Base-by-base conservation (phyloP, 2,329 filamentous ascomycete species). In the Ophiostoma montium region DNA sequence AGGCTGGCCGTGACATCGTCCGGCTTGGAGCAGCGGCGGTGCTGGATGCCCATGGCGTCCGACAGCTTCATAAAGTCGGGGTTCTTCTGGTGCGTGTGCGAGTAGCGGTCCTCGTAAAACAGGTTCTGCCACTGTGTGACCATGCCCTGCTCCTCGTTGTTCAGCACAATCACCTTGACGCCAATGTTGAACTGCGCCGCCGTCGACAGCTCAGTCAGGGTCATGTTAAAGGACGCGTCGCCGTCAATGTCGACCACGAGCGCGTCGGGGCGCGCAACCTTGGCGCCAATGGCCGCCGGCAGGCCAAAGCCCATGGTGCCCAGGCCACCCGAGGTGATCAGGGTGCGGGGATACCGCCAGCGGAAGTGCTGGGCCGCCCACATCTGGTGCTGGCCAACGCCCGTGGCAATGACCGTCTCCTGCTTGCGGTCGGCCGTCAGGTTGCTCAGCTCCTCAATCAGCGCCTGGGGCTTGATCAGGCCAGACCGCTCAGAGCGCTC, bases 221-320 rank as follows among this genome's bases (percentile, higher is more conserved):
- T 96, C 92, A 98, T 96, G 74, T 87, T 86, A 72, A 98, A 96
- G 3, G 89, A 95, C n/a, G 90, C 92, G 64, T 96, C 92, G 54
- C 92, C 92, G 63, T 98, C 92, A 60, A 96, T 94, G 65, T 96
- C 90, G 52, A 96, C 80, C 53, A 96, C 90, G 46, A 94, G 78
- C 53, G 85, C 80, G 47, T 95, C 85, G 1, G 75, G 75, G 52
- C 68, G 66, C n/a, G 71, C 72, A 10, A 95, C 90, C 74, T 95
- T 95, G 60, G 88, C 89, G 54, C 92, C 92, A 56, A 96, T 96
- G 54, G 92, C 89, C 21, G 89, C 86, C 21, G 92, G 92, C 39
- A 98, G 78, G 62, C 92, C 92, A 68, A 78, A 96, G 51, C 92
- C 92, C 92, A 96, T 96, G 16, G 87, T 94, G 53, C 89, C 88